Base-by-base conservation (phyloP, 768 basidiomycete species). In the Lentinus tigrinus region DNA sequence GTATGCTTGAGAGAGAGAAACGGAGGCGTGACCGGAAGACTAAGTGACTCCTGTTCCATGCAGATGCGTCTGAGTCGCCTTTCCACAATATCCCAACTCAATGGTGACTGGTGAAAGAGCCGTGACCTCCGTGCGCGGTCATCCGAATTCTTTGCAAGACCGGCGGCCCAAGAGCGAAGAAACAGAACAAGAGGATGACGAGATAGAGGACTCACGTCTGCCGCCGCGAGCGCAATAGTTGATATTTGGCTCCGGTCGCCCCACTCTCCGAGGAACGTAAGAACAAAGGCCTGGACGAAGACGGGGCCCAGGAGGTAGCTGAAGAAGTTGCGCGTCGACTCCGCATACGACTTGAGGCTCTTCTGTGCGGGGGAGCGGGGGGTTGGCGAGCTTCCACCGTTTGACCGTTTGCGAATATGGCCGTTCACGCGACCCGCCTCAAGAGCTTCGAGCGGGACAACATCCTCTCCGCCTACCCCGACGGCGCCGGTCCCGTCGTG, bases 251-350 rank as follows among this genome's bases (percentile, higher is more conserved):
- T 96, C 52, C 96, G 77, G 74, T 98, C 97, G 0, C 97, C 96
- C 97, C 97, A 98, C 74, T 99, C 97, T 10, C 95, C 97, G n/a
- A 99, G 78, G 74, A 98, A 98, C 0, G 96, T 98, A 58, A 99
- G 78, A 31, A 96, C 77, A 67, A 99, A 98, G 0, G 93, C 85
- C 72, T 99, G 95, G 2, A 95, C 94, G 68, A 98, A 96, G 1
- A 97, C 93, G 0, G 96, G 96, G 0, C 92, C 94, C 19, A 98
- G 74, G 63, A 95, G 72, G 17, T 95, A 75, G 66, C 85, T 87
- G 70, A 84, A 89, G 66, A 94, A 87, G 70, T 95, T 95, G 65
- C 93, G 81, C 5, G 84, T 75, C 9, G 93, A 88, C 19, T 95
- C 89, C 17, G 67, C 65, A 43, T 81, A 65, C 65, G 65, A 54